Percentiles rank a stretch among this genome's conserved stretches.
phyloP scores from a whole-genome alignment of 257 asterid genomes.

The Petrea volubilis region DNA sequence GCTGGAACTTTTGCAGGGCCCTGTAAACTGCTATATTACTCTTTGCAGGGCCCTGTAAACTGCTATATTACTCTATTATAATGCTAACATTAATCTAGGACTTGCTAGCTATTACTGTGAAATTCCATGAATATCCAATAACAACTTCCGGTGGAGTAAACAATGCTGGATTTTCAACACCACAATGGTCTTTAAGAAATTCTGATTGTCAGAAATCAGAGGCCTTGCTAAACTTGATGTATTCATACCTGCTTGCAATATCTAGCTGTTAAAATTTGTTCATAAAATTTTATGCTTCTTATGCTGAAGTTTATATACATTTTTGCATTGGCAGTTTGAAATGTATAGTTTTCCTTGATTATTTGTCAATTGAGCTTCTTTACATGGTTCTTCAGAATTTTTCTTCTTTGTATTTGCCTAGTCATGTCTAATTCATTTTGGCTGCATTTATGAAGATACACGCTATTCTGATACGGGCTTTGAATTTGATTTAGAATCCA shows the following conservation, averaged over 20 bases:
- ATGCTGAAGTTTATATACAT: neutral
- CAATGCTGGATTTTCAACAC: neutral
- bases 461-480: conserved; percentile 23
- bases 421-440: neutral
- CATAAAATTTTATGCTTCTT: neutral
- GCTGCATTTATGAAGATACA: neutral
- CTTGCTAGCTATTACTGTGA: neutral
- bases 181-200: neutral
- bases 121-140: neutral
- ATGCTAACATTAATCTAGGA: neutral
- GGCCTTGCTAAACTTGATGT: conserved; percentile 1
- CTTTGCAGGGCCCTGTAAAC: neutral
- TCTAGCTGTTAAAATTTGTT: neutral
- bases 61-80: neutral
- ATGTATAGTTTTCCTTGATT: neutral
- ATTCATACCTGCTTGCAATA: neutral
- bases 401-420: neutral
- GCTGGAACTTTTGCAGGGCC: neutral
- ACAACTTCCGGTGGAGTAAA: neutral
- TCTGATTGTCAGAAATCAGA: neutral
- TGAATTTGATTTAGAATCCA: conserved; percentile 67
- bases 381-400: neutral
- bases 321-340: neutral
- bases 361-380: conserved; percentile 1
- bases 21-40: neutral